Evolutionary conservation across 192 early-diverging fungal species (phyloP).

Genomic region (Coemansia asiatica): DNA sequence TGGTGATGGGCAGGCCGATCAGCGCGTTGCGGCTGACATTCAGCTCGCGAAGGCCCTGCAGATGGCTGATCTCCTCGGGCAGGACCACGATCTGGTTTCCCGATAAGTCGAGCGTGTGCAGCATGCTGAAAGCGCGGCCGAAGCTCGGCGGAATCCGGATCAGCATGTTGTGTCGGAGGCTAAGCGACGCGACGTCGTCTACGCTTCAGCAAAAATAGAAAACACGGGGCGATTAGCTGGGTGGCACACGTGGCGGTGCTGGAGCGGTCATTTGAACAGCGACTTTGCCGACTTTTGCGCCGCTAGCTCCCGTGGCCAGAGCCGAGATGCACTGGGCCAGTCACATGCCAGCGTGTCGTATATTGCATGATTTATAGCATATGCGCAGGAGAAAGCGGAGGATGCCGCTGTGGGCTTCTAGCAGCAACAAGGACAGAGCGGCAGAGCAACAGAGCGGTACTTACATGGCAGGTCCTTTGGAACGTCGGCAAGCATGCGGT

Average conservation of each 20-base stretch:
- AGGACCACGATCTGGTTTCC: conserved; percentile 38
- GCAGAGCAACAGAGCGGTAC: neutral
- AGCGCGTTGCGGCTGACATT: conserved; percentile 45
- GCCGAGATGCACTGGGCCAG: neutral
- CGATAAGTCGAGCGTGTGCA: conserved; percentile 43
- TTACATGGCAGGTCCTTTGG: neutral
- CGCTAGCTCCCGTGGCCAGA: no score
- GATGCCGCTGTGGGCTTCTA: no score
- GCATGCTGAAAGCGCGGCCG: conserved; percentile 28
- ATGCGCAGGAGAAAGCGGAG: no score
- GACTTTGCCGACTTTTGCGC: no score
- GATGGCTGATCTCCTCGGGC: conserved; percentile 42
- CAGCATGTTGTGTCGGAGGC: conserved; percentile 41
- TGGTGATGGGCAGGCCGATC: conserved; percentile 26
- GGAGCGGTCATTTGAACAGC: neutral
- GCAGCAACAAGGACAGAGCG: no score
- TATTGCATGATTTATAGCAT: no score
- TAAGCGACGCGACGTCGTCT: conserved; percentile 28
- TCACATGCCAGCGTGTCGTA: neutral
- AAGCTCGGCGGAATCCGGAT: conserved; percentile 37
- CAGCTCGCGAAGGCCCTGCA: conserved; percentile 43
- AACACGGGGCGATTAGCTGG: neutral
- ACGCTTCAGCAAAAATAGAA: conserved; percentile 1
- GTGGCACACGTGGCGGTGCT: neutral
- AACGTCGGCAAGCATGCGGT: neutral